phyloP scores from a whole-genome alignment of 495 filamentous ascomycete genomes.

The Cercophora newfieldiana region DNA sequence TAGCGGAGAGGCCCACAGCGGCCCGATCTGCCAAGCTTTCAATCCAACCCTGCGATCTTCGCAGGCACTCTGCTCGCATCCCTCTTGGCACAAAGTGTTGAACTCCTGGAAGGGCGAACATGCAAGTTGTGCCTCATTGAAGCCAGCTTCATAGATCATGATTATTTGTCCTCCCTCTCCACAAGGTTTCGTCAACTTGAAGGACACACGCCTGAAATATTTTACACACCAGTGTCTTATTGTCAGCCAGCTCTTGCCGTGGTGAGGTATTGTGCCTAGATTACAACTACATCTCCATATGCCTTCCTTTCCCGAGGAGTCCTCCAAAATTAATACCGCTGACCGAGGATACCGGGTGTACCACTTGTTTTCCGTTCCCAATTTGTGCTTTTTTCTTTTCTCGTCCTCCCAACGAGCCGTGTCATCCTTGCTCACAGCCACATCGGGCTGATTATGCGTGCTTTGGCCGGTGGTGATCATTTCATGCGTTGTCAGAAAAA shows the following conservation, averaged over 20 bases:
- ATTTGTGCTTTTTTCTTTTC: constrained; percentile 1
- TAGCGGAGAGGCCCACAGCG: not conserved
- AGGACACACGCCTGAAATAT: not conserved
- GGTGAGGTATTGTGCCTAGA: not conserved
- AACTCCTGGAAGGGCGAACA: not conserved
- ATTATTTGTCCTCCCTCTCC: not conserved
- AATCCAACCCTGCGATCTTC: not conserved
- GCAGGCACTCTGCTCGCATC: not conserved
- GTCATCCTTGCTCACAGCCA: constrained; percentile 1
- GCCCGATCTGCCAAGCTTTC: constrained; percentile 1
- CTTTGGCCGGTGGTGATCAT: not conserved
- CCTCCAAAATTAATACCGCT: not conserved
- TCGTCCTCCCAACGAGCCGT: not conserved
- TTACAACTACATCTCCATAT: not conserved
- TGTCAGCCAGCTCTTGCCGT: not conserved
- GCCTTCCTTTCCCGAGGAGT: not conserved
- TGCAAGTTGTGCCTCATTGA: not conserved
- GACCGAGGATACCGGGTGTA: not conserved
- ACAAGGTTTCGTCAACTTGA: not conserved
- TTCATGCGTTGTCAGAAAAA: constrained; percentile 1
- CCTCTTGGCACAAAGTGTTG: not conserved
- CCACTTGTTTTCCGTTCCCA: not conserved
- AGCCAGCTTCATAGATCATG: not conserved
- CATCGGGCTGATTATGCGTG: not conserved
- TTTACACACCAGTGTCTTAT: not conserved